Conservation (phyloP, 192 early-diverging fungal genomes). For the Coemansia sp. region DNA sequence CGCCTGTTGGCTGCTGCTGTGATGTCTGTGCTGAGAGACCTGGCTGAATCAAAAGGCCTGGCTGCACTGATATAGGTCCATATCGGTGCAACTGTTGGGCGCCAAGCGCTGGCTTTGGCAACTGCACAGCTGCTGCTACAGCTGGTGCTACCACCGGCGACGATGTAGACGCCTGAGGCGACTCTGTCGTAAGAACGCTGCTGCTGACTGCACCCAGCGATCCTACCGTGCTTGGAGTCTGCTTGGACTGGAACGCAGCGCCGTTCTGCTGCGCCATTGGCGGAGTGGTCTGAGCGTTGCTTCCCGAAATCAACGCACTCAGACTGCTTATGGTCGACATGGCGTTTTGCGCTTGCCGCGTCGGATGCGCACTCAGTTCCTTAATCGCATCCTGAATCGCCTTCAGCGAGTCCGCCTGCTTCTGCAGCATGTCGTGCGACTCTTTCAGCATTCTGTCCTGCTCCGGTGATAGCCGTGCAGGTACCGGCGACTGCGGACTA, state of each 20-base stretch:
- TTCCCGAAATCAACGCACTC: conserved; percentile 22
- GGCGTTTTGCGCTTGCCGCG: conserved; percentile 25
- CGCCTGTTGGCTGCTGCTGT: neutral
- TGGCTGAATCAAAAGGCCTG: neutral
- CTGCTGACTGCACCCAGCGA: neutral
- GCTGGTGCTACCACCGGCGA: neutral
- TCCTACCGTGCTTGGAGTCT: neutral
- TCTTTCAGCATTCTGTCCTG: conserved; percentile 35
- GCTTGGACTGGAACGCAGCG: neutral
- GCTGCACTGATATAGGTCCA: neutral
- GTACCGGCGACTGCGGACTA: neutral
- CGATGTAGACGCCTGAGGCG: neutral
- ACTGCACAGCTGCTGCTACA: neutral
- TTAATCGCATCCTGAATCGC: conserved; percentile 23
- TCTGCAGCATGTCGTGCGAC: conserved; percentile 38
- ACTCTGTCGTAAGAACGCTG: neutral
- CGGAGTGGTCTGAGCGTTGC: neutral
- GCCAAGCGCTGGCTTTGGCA: conserved; percentile 12
- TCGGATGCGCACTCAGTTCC: conserved; percentile 9
- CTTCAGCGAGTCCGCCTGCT: conserved; percentile 23
- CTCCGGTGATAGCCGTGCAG: conserved; percentile 20
- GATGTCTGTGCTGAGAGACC: neutral
- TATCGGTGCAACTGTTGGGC: conserved; percentile 8
- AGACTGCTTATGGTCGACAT: conserved; percentile 30
- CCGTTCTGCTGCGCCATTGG: neutral